These are phyloP conservation scores for Dioszegia crocea DNA, from an alignment of 768 basidiomycete species.

Conservation along the genomic window DNA sequence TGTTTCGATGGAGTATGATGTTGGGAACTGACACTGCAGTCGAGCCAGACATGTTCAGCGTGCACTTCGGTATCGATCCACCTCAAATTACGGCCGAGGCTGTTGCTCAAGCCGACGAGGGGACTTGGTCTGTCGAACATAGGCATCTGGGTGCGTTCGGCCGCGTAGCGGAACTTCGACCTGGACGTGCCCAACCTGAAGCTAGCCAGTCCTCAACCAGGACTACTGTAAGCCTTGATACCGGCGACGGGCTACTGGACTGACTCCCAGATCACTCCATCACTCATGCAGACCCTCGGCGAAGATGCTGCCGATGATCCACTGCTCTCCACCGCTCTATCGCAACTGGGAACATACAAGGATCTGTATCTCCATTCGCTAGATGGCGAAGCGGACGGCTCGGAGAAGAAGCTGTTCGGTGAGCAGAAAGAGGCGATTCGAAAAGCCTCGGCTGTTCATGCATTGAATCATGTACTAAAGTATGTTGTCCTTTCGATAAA, in stretches of 20 bases:
- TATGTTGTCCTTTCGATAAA: constrained; percentile 48
- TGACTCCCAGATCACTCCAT: constrained; percentile 38
- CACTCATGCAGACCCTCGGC: constrained; percentile 58
- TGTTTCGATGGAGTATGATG: neutral
- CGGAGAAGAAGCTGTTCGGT: constrained; percentile 32
- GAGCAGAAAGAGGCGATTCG: constrained; percentile 59
- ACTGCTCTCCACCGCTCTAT: constrained; percentile 56
- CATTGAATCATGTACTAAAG: constrained; percentile 86
- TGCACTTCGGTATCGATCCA: constrained; percentile 67
- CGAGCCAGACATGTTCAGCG: constrained; percentile 56
- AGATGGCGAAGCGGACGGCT: constrained; percentile 55
- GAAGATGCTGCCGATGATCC: constrained; percentile 33
- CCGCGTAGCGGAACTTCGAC: constrained; percentile 53
- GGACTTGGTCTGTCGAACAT: constrained; percentile 59
- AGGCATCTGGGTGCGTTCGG: constrained; percentile 62
- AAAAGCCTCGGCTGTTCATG: constrained; percentile 71
- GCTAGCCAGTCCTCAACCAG: constrained; percentile 14
- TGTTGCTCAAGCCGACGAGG: constrained; percentile 57
- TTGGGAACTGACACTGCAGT: neutral
- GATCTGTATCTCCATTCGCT: constrained; percentile 73
- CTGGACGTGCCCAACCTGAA: constrained; percentile 40
- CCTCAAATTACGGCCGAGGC: constrained; percentile 48
- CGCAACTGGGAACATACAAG: constrained; percentile 59
- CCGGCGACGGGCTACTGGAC: neutral
- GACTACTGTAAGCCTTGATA: neutral